Evolutionary conservation across 768 basidiomycete species (phyloP), one percentile per base, ranked within the genome.

Genomic region (Boletus pseudopeckii): DNA sequence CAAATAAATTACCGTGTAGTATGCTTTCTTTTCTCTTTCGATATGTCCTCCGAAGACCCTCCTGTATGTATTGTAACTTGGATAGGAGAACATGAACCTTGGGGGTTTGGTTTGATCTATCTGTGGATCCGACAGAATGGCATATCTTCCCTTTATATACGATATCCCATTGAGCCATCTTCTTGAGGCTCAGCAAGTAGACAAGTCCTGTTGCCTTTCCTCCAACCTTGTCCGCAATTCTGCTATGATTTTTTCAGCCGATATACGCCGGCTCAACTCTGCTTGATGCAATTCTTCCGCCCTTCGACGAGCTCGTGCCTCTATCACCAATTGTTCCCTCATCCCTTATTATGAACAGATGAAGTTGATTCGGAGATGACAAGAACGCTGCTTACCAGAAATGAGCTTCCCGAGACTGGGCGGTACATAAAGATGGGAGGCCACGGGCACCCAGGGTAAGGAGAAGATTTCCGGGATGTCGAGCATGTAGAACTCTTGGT

Each of bases 371-470:
- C 42, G 7, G 33, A 42, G 17, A 26, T 22, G n/a, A 26, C 24
- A 51, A 52, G 34, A 15, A 46, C 22, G 40, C 38, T 17, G 39
- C 69, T 45, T 58, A 75, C 74, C 65, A 36, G 70, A 65, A 40
- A 75, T 59, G 32, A 75, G 70, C 46, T 66, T 66, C 37, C 65
- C 66, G 15, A 75, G 58, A 13, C 66, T 58, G 3, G 72, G 70
- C 0, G 74, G 74, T 13, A 75, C 68, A 46, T 72, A 75, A 10
- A 74, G 44, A 34, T 60, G 52, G 15, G 62, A 57, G 24, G 54
- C 32, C 44, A 64, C 55, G 7, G 70, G 58, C n/a, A 67, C 63
- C 73, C 73, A 72, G 6, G 74, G 73, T 17, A 68, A 52, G 15
- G 63, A 51, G 20, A 68, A 63, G 39, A 69, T 55, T 15, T 75